Base-by-base conservation (phyloP, 2,329 filamentous ascomycete species). In the Monilinia fructicola region DNA sequence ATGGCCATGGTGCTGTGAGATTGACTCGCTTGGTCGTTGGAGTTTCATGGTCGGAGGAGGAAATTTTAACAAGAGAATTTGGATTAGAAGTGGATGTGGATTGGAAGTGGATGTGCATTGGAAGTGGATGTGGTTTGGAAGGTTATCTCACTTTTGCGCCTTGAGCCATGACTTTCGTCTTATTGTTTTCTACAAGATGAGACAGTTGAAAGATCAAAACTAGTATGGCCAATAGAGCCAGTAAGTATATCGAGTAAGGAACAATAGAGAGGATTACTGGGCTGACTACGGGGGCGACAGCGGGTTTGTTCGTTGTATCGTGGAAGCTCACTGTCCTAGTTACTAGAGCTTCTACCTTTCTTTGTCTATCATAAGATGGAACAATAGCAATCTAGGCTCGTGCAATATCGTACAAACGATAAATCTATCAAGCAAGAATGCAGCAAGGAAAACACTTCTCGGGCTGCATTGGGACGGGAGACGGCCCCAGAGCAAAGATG, bases 171-270 rank as follows among this genome's bases (percentile, higher is more conserved):
- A 16, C 1, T 10, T 4, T 5, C 44, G 23, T 4, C 7, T 18
- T 23, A 18, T 50, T 50, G 44, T 60, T 28, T 50, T 7, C 50
- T 23, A 18, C 7, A 3, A 9, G 1, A 35, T 60, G 14, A 3
- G 23, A 50, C 21, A 18, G 6, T 26, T 48, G 12, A 26, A 38
- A 6, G 2, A 3, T 1, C 21, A 50, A 7, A 2, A 23, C 1
- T 3, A 2, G 1, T 23, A 38, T 0, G 7, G 6, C 38, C 1
- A 38, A 23, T 0, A 14, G 18, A 1, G 14, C 1, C 10, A 59
- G 11, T 21, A 35, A 59, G 46, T 35, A 35, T 16, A 2, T 48
- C 9, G 23, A 4, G 28, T 31, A 31, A 31, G 28, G 28, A 31
- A 31, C 3, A 31, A 31, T 3, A 3, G 6, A 31, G 3, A 31